Base-by-base conservation (phyloP, 1,284 basidiomycete species). In the Wolfiporia cocos region DNA sequence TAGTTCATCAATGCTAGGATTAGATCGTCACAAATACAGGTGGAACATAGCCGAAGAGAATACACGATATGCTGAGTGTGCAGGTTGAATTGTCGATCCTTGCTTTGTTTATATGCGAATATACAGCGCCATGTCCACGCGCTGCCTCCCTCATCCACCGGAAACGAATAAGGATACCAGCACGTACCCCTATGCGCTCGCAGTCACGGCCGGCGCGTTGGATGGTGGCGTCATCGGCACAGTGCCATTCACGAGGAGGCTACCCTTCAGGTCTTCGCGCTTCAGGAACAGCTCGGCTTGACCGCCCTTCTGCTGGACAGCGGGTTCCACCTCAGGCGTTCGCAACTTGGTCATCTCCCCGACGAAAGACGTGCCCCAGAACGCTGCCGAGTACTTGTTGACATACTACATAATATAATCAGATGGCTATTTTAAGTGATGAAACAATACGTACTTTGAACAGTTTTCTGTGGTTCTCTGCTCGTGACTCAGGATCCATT, bases 391-490 rank as follows among this genome's bases (percentile, higher is more conserved):
- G 69, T 94, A 93, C 65, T 94, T 94, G 67, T 83, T 86, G 49
- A 95, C 90, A 64, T 96, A 95, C 69, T 71, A 43, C 17, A 40
- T 22, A 7, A 15, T 31, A 36, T 10, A 17, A 15, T 7, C 14
- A 7, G 14, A 28, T 14, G 26, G 14, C 26, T 9, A 28, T 7
- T 28, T 14, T 9, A 14, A 14, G 14, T 28, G 9, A 14, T 7
- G 9, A 28, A 28, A 14, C 26, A 28, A 28, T 9, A 59, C 62
- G 43, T 56, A 76, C 75, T 56, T 92, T 90, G 74, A 91, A 94
- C 49, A 99, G 71, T 67, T 99, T 99, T 51, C 85, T 74, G 64
- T 96, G 92, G 68, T 98, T 98, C 65, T 91, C 86, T 30, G 85
- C 83, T 17, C 92, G 78, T 36, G 76, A 80, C 35, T 85, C 81